These are phyloP conservation scores for Solanum aculeatissimum DNA, from an alignment of 305 asterid genomes.

Conservation along the genomic window DNA sequence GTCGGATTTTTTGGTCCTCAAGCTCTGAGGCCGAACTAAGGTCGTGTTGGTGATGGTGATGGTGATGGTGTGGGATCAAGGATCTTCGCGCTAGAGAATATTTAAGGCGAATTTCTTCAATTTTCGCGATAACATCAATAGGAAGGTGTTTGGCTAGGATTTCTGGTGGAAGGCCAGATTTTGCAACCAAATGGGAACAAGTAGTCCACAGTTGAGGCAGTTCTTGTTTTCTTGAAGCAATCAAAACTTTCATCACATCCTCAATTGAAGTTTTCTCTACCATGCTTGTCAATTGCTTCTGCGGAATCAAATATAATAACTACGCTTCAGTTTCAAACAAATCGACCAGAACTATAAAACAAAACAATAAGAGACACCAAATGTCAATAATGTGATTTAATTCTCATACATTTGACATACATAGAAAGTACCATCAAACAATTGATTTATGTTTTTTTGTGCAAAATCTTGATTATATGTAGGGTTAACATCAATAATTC, in stretches of 20 bases:
- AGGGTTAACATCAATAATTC: slow-evolving; percentile 11
- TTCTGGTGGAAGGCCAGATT: slow-evolving; percentile 86
- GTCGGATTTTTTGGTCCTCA: slow-evolving; percentile 73
- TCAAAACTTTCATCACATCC: slow-evolving; percentile 80
- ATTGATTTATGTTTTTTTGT: not conserved
- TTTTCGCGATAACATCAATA: slow-evolving; percentile 60
- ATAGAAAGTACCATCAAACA: not conserved
- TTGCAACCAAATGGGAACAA: slow-evolving; percentile 82
- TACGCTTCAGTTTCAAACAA: not conserved
- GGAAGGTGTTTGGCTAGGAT: slow-evolving; percentile 75
- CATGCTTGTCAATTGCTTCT: slow-evolving; percentile 75
- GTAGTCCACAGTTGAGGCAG: slow-evolving; percentile 81
- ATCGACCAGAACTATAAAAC: not conserved
- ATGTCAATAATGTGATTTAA: not conserved
- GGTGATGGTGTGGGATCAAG: slow-evolving; percentile 35
- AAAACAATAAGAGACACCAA: not conserved
- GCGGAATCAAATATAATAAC: not conserved
- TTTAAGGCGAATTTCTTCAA: slow-evolving; percentile 78
- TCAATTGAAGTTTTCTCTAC: slow-evolving; percentile 88
- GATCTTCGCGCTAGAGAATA: slow-evolving; percentile 47
- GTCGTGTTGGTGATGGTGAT: slow-evolving; percentile 25
- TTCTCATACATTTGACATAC: not conserved
- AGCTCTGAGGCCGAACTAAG: slow-evolving; percentile 44
- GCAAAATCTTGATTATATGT: not conserved
- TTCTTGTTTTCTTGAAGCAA: slow-evolving; percentile 87